Evolutionary conservation across 2,329 filamentous ascomycete genomes (phyloP).

Genomic region (Penicillium sp.): DNA sequence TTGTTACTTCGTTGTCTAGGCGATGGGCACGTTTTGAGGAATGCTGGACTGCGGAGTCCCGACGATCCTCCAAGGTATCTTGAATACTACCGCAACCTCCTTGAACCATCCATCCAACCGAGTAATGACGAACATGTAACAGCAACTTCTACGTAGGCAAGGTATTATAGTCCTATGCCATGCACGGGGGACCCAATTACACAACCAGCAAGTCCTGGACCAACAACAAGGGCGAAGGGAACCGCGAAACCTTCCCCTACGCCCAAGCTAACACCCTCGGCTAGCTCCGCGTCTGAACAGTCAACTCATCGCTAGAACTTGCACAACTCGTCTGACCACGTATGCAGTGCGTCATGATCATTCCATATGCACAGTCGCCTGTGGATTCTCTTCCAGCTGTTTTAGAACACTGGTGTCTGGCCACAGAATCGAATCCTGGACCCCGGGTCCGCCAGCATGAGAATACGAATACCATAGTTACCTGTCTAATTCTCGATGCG

Average conservation of each 20-base stretch:
- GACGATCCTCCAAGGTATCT: not conserved
- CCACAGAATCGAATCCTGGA: not conserved
- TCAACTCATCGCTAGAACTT: not conserved
- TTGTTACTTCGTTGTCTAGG: slow-evolving; percentile 1
- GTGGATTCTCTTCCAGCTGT: not conserved
- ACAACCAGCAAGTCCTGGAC: not conserved
- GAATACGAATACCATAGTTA: not conserved
- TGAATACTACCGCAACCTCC: not conserved
- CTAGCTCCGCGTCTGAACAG: not conserved
- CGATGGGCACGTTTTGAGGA: not conserved
- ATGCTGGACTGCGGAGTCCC: not conserved
- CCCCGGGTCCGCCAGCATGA: not conserved
- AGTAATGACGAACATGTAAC: not conserved
- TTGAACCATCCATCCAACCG: not conserved
- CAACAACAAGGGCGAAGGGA: not conserved
- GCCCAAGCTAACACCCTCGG: not conserved
- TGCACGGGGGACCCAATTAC: not conserved
- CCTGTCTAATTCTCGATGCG: not conserved
- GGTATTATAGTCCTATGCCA: not conserved
- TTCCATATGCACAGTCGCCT: not conserved
- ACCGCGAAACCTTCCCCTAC: not conserved
- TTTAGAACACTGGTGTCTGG: not conserved
- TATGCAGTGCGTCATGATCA: not conserved
- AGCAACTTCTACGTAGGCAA: not conserved
- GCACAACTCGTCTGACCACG: not conserved